Evolutionary conservation across 2,329 filamentous ascomycete genomes (phyloP).

Genomic region (Paecilomyces dactylethromorphus): DNA sequence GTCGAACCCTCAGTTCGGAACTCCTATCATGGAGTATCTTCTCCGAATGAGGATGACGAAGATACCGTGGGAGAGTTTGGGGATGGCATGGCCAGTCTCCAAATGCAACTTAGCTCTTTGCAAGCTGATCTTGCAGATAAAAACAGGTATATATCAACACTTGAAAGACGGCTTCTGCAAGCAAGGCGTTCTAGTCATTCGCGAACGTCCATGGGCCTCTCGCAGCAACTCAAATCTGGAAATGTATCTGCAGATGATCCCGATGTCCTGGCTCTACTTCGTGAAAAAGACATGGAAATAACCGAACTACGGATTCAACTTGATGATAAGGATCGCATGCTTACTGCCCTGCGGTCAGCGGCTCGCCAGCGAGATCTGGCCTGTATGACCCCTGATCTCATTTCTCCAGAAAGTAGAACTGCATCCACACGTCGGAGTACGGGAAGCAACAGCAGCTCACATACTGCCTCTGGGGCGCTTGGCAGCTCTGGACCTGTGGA

Average conservation of each 20-base stretch:
- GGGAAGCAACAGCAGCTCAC: constrained; percentile 22
- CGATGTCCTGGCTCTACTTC: constrained; percentile 63
- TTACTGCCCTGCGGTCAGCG: constrained; percentile 75
- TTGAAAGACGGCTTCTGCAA: constrained; percentile 88
- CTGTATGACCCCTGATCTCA: constrained; percentile 46
- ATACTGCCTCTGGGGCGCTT: constrained; percentile 13
- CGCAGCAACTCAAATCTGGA: constrained; percentile 48
- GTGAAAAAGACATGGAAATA: constrained; percentile 90
- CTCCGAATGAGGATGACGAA: constrained; percentile 49
- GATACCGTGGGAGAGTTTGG: constrained; percentile 75
- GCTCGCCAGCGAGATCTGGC: constrained; percentile 80
- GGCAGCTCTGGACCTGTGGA: constrained; percentile 18
- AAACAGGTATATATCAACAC: constrained; percentile 88
- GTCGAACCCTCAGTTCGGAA: constrained; percentile 20
- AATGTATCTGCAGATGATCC: constrained; percentile 73
- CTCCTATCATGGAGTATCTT: constrained; percentile 15
- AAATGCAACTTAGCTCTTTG: constrained; percentile 82
- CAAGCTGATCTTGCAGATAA: constrained; percentile 96
- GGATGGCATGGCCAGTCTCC: constrained; percentile 74
- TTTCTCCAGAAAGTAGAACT: constrained; percentile 23
- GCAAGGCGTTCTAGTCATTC: constrained; percentile 86
- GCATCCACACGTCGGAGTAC: constrained; percentile 20
- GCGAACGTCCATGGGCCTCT: constrained; percentile 70
- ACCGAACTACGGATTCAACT: constrained; percentile 79
- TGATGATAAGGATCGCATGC: constrained; percentile 93